Percentiles rank a stretch among this genome's conserved stretches.
phyloP scores from a whole-genome alignment of 345 rosid species.

The Nephelium lappaceum region DNA sequence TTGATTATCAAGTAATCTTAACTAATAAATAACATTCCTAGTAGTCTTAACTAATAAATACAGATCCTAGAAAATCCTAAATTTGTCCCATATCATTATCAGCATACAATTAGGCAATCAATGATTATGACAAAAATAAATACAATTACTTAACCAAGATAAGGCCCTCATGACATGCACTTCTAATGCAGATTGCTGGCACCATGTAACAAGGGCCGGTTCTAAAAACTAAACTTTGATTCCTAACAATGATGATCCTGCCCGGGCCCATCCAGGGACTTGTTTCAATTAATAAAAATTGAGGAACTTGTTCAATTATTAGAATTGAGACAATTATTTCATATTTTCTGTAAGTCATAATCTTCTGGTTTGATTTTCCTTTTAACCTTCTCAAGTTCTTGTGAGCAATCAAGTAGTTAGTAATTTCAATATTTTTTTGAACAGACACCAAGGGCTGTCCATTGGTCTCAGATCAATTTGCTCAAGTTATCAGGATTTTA shows the following conservation, averaged over 20 bases:
- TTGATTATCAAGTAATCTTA: too few species aligned
- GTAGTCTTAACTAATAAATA: too few species aligned
- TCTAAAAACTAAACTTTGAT: not conserved
- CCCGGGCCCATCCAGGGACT: not conserved
- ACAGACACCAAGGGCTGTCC: not conserved
- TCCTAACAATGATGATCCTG: not conserved
- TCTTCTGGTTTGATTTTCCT: not conserved
- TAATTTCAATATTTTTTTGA: not conserved
- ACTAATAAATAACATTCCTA: too few species aligned
- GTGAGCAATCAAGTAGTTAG: not conserved
- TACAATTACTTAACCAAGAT: not conserved
- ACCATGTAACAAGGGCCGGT: not conserved
- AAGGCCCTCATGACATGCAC: not conserved
- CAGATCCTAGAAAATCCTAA: too few species aligned
- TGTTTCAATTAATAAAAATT: not conserved
- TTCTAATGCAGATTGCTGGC: not conserved
- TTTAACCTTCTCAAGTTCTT: not conserved
- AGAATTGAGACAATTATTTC: too few species aligned
- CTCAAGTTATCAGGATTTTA: not conserved
- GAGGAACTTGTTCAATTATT: not conserved
- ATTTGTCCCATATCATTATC: not conserved
- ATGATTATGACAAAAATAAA: not conserved
- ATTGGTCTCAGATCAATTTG: not conserved
- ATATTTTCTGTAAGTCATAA: not conserved
- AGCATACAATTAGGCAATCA: conserved; percentile 6